Evolutionary conservation across 148 eudicot genomes (phyloP).

Genomic region (Hydrangea macrophylla): DNA sequence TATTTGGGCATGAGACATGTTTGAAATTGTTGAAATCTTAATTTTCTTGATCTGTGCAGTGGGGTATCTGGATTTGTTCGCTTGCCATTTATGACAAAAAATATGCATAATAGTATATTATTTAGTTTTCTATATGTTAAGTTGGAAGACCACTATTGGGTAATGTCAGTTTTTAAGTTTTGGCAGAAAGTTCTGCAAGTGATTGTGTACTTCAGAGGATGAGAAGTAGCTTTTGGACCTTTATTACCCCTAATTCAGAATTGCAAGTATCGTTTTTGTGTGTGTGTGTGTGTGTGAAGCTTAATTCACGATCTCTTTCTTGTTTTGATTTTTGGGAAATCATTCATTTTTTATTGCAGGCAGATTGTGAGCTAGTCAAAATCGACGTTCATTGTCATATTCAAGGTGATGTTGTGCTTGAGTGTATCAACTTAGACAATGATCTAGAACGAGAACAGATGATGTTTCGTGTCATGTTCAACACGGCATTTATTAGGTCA

Average conservation of each 20-base stretch:
- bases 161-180: no score
- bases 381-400: conserved; percentile 74
- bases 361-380: conserved; percentile 64
- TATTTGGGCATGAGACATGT: not conserved
- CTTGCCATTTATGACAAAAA: not conserved
- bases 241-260: not conserved
- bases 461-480: conserved; percentile 85
- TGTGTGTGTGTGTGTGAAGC: not conserved
- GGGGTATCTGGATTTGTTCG: not conserved
- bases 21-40: not conserved
- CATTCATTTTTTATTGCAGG: conserved; percentile 37
- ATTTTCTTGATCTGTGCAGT: no score
- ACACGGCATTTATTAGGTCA: conserved; percentile 85
- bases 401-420: conserved; percentile 86
- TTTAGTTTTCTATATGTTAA: not conserved
- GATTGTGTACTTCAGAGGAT: not conserved
- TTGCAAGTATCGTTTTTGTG: not conserved
- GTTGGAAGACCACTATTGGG: no score
- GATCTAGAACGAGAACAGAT: conserved; percentile 60
- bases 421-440: conserved; percentile 65
- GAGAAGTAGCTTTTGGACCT: not conserved
- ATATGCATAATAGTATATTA: not conserved
- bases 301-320: not conserved
- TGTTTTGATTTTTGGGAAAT: not conserved
- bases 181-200: not conserved